Evolutionary conservation across 2,329 filamentous ascomycete species (phyloP), one percentile per base, ranked within the genome.

Genomic region (Pseudogymnoascus pannorum): DNA sequence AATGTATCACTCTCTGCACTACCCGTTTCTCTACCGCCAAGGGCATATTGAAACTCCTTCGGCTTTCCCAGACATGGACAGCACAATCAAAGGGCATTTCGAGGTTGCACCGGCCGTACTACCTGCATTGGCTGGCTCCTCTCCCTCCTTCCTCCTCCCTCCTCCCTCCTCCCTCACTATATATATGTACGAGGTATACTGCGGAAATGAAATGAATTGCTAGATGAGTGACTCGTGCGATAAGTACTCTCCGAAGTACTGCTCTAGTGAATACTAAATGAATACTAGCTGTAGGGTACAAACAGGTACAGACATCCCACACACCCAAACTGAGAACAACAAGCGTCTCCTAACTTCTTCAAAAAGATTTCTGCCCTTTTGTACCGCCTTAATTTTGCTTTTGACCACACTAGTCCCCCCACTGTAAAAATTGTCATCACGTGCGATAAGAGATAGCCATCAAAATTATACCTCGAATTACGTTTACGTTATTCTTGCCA

Each of bases 401-500:
- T 12, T 18, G 24, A 6, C 9, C n/a, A 3, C 4, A 44, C 20
- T 7, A 54, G 12, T 6, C 9, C 48, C 48, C 48, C 48, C 26
- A 54, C 48, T 18, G 26, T 54, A 12, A 31, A 31, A 12, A 54
- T 18, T 20, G 9, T 2, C 5, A 3, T 54, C 48, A 54, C 48
- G 48, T 54, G 48, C 5, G 48, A 54, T 54, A 54, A 54, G 48
- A 31, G 48, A 31, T 54, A 31, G 48, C 26, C 48, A 2, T 20
- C n/a, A 31, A 22, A 22, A 18, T 14, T 31, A 14, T 31, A 18
- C 48, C n/a, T 4, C n/a, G 48, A 31, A 54, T 54, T 54, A 54
- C 48, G 48, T 54, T 54, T 54, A 54, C 48, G 48, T 54, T 54
- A 54, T 54, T 18, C 16, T 12, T 31, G 24, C 24, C 48, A 54